Percentiles rank a stretch among this genome's conserved stretches.
phyloP scores from a whole-genome alignment of 805 yeast genomes.

The Schwanniomyces polymorphus region DNA sequence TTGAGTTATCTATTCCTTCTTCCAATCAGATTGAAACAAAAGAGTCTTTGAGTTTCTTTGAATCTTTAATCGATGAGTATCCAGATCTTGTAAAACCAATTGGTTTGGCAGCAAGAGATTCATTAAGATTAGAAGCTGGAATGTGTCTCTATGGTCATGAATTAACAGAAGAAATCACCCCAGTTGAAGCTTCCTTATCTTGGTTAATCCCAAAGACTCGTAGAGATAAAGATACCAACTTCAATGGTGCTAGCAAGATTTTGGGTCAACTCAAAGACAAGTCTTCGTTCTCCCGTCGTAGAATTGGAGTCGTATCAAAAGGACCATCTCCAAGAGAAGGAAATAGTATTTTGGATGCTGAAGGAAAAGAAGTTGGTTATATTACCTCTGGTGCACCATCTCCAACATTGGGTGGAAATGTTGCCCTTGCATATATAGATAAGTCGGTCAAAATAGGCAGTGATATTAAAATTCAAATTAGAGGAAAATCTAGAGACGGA shows the following conservation, averaged over 20 bases:
- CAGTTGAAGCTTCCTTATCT: slow-evolving; percentile 83
- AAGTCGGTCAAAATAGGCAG: slow-evolving; percentile 76
- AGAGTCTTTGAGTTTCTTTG: slow-evolving; percentile 59
- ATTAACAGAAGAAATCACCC: slow-evolving; percentile 73
- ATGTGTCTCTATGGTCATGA: slow-evolving; percentile 98
- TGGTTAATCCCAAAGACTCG: slow-evolving; percentile 89
- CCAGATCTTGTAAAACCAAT: slow-evolving; percentile 72
- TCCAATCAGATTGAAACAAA: slow-evolving; percentile 35
- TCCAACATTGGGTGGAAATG: slow-evolving; percentile 67
- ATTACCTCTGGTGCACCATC: slow-evolving; percentile 64
- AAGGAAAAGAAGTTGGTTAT: slow-evolving; percentile 54
- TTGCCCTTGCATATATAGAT: slow-evolving; percentile 88
- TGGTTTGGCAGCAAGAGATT: slow-evolving; percentile 98
- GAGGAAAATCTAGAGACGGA: slow-evolving; percentile 82
- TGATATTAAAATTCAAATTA: slow-evolving; percentile 67
- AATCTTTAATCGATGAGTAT: slow-evolving; percentile 51
- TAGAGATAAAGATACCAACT: slow-evolving; percentile 49
- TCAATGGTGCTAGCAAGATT: slow-evolving; percentile 77
- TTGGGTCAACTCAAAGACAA: slow-evolving; percentile 71
- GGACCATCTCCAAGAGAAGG: slow-evolving; percentile 96
- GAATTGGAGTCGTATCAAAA: slow-evolving; percentile 73
- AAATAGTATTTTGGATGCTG: slow-evolving; percentile 56
- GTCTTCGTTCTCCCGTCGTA: slow-evolving; percentile 47
- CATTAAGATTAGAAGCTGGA: slow-evolving; percentile 94
- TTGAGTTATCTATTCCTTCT: slow-evolving; percentile 79